phyloP scores from a whole-genome alignment of 805 yeast species.

The Blastobotrys terrestris region DNA sequence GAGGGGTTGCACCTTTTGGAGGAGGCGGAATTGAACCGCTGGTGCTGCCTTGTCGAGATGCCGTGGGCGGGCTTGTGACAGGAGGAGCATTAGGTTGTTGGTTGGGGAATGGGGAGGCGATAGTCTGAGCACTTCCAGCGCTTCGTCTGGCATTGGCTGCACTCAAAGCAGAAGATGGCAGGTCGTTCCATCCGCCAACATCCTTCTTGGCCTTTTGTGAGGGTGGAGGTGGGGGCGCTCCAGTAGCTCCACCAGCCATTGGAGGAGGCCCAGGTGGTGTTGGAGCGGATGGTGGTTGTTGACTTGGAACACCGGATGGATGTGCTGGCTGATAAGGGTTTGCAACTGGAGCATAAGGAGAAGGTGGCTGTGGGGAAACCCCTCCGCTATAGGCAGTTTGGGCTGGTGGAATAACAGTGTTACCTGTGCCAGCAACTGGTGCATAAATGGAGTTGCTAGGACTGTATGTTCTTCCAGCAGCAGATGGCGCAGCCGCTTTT shows the following conservation, averaged over 20 bases:
- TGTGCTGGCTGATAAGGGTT: constrained; percentile 13
- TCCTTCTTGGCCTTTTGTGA: constrained; percentile 21
- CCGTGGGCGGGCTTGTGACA: constrained; percentile 27
- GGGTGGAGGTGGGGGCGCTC: constrained; percentile 19
- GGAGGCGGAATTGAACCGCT: constrained; percentile 21
- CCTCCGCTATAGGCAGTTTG: not conserved
- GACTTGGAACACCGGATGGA: constrained; percentile 14
- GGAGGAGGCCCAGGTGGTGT: constrained; percentile 16
- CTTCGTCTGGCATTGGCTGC: constrained; percentile 16
- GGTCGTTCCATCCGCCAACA: constrained; percentile 28
- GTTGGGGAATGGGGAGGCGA: constrained; percentile 19
- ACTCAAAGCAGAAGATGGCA: constrained; percentile 22
- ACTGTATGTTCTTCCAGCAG: constrained; percentile 3
- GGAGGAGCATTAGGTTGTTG: constrained; percentile 28
- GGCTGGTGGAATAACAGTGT: not conserved
- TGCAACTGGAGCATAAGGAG: constrained; percentile 14
- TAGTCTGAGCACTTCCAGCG: constrained; percentile 24
- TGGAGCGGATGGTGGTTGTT: constrained; percentile 9
- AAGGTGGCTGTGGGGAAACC: constrained; percentile 5
- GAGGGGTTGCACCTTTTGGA: constrained; percentile 10
- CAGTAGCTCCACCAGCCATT: constrained; percentile 17
- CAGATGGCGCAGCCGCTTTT: constrained; percentile 5
- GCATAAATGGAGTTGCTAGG: constrained; percentile 5
- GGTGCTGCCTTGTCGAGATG: constrained; percentile 17
- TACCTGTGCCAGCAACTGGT: not conserved